Conservation (phyloP, 2,329 filamentous ascomycete genomes). For the Calonectria hongkongensis region DNA sequence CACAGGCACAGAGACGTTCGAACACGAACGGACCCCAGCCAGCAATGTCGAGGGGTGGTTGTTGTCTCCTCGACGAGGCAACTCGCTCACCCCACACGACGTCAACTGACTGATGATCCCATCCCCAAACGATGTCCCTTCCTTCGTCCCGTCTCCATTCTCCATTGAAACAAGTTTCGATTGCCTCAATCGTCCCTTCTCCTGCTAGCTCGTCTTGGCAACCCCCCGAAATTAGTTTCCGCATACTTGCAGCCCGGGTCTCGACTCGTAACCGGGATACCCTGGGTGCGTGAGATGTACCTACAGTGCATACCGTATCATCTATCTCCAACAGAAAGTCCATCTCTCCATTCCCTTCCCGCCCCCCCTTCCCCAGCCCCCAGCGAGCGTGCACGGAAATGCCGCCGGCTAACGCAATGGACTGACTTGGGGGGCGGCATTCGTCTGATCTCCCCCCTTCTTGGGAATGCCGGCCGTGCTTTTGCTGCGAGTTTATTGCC, state of each 20-base stretch:
- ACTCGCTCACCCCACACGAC: neutral
- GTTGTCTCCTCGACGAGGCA: neutral
- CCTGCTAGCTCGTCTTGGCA: constrained; percentile 24
- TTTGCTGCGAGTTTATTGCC: neutral
- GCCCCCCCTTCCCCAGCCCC: neutral
- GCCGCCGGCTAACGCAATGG: neutral
- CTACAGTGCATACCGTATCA: neutral
- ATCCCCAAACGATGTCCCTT: neutral
- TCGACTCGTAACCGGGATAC: constrained; percentile 14
- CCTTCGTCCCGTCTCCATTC: neutral
- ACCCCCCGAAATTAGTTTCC: constrained; percentile 21
- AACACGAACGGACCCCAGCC: neutral
- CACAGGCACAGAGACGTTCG: neutral
- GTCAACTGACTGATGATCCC: neutral
- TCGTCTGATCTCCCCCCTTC: constrained; percentile 10
- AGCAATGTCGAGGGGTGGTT: neutral
- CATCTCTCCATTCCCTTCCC: neutral
- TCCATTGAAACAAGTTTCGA: constrained; percentile 23
- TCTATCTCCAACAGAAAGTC: neutral
- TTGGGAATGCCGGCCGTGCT: neutral
- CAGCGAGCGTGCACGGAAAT: neutral
- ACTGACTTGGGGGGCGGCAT: neutral
- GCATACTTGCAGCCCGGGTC: constrained; percentile 11
- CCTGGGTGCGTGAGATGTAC: neutral
- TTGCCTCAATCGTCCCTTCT: neutral